These are phyloP conservation scores for Globisporangium orthogonon DNA, from an alignment of 352 stramenopile genomes.

Conservation along the genomic window DNA sequence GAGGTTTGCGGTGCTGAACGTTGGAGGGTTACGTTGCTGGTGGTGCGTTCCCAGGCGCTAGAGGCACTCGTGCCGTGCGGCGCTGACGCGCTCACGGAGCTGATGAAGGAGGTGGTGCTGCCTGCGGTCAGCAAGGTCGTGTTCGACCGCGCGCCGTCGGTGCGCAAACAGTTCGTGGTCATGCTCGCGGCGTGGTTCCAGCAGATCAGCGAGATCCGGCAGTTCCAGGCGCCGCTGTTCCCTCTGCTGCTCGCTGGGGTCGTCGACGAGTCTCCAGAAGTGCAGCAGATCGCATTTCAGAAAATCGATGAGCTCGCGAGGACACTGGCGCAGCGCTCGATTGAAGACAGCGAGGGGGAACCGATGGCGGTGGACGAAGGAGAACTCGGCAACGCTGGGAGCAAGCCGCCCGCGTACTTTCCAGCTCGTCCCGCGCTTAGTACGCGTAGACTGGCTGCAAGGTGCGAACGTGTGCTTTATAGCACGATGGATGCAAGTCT, in stretches of 20 bases:
- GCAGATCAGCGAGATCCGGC: slow-evolving; percentile 40
- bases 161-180: slow-evolving; percentile 64
- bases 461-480: slow-evolving; percentile 10
- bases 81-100: slow-evolving; percentile 50
- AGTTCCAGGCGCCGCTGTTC: slow-evolving; percentile 63
- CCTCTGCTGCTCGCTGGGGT: slow-evolving; percentile 58
- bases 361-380: slow-evolving; percentile 28
- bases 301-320: slow-evolving; percentile 41
- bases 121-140: slow-evolving; percentile 57
- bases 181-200: slow-evolving; percentile 57
- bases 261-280: slow-evolving; percentile 66
- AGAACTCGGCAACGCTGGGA: background rate
- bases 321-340: slow-evolving; percentile 31
- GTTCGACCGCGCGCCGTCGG: slow-evolving; percentile 59
- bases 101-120: slow-evolving; percentile 74
- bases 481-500: background rate
- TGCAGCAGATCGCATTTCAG: slow-evolving; percentile 28
- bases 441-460: slow-evolving; percentile 32
- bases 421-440: slow-evolving; percentile 32
- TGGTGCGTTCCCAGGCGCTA: slow-evolving; percentile 25
- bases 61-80: slow-evolving; percentile 66
- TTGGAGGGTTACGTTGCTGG: background rate
- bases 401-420: slow-evolving; percentile 40
- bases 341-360: slow-evolving; percentile 19
- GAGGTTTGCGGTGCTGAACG: background rate